phyloP scores from a whole-genome alignment of 1,284 basidiomycete genomes.

The Rhodofomes roseus region DNA sequence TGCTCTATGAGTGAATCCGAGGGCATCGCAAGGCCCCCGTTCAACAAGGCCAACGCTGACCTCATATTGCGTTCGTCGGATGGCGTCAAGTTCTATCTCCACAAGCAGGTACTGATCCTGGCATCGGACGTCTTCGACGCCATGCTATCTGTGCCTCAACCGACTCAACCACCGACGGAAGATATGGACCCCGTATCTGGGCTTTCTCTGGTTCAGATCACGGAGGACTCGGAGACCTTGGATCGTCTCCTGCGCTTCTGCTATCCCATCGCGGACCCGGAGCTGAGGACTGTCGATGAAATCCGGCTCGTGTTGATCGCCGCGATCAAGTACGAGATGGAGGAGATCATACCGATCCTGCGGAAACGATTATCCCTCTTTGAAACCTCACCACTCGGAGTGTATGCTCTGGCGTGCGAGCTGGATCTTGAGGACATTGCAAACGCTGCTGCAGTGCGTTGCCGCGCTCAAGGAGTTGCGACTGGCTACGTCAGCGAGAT shows the following conservation, averaged over 20 bases:
- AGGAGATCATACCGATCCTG: neutral
- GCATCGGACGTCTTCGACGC: neutral
- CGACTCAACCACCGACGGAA: neutral
- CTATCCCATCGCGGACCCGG: constrained; percentile 16
- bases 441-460: neutral
- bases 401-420: neutral
- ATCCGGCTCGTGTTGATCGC: neutral
- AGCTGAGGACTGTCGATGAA: neutral
- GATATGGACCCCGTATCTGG: neutral
- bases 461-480: neutral
- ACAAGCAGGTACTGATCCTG: no score
- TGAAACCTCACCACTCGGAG: neutral
- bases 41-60: no score
- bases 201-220: neutral
- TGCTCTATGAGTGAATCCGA: no score
- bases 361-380: neutral
- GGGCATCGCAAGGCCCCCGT: no score
- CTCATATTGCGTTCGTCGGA: no score
- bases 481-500: neutral
- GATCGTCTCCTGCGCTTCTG: constrained; percentile 14
- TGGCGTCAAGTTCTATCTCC: no score
- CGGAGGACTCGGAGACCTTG: constrained; percentile 11
- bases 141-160: neutral
- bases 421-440: neutral
- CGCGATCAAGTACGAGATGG: constrained; percentile 15